A percentile compares a stretch with the other conserved stretches of the same genome.
These are phyloP conservation scores for Syncephalastrum monosporum DNA, from an alignment of 371 early-diverging fungal species.

Conservation along the genomic window DNA sequence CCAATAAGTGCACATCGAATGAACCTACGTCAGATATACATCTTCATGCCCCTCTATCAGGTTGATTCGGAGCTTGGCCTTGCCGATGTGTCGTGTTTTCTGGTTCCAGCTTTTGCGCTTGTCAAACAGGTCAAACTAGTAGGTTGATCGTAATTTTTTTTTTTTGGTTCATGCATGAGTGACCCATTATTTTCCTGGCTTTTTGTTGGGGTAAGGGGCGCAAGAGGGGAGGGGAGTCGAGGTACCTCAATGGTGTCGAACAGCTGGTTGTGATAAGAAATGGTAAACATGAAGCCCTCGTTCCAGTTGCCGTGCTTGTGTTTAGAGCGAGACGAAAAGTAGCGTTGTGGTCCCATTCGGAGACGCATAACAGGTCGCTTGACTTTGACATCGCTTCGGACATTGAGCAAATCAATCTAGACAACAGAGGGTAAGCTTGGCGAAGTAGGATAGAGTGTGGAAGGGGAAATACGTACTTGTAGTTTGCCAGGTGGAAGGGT, in stretches of 20 bases:
- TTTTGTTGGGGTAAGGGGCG: no score
- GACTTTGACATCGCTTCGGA: conserved; percentile 26
- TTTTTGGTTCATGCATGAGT: neutral
- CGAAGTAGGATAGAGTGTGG: no score
- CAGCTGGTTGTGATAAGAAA: conserved; percentile 75
- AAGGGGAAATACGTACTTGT: conserved; percentile 18
- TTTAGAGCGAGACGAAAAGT: conserved; percentile 29
- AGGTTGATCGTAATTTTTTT: conserved; percentile 6
- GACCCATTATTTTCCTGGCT: no score
- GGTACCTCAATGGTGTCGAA: conserved; percentile 66
- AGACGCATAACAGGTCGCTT: conserved; percentile 34
- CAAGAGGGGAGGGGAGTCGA: conserved; percentile 1
- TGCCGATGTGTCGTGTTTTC: conserved; percentile 38
- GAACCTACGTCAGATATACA: conserved; percentile 47
- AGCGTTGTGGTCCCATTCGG: conserved; percentile 36
- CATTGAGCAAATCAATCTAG: conserved; percentile 42
- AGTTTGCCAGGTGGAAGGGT: conserved; percentile 25
- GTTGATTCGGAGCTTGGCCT: conserved; percentile 44
- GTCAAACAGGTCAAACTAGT: conserved; percentile 48
- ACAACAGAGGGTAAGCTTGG: neutral
- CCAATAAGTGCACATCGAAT: neutral
- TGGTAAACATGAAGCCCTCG: conserved; percentile 69
- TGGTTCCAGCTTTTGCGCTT: conserved; percentile 37
- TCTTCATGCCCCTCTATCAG: conserved; percentile 33
- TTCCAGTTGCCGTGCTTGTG: conserved; percentile 69